phyloP scores from a whole-genome alignment of 208 protist genomes.

The Wallacemonas sp. region DNA sequence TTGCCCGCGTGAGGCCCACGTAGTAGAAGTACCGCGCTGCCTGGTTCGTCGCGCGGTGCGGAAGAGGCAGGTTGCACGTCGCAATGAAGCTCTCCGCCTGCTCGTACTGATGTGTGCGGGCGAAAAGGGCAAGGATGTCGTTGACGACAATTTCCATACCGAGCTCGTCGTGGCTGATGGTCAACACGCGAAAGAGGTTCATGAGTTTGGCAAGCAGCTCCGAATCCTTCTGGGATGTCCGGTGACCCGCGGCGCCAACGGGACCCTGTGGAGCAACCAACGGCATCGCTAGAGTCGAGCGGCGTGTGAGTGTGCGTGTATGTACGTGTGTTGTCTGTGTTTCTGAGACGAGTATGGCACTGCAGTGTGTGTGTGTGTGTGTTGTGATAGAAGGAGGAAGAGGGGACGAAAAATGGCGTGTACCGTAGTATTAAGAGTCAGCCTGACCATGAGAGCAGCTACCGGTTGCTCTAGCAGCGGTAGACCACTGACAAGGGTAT shows the following conservation, averaged over 20 bases:
- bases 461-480: no score
- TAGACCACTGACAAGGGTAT: no score
- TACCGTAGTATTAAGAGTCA: no score
- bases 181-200: constrained; percentile 78
- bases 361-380: no score
- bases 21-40: constrained; percentile 96
- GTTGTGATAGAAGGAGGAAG: not conserved
- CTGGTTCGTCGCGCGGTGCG: constrained; percentile 90
- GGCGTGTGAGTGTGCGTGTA: not conserved
- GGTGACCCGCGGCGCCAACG: constrained; percentile 2
- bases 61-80: constrained; percentile 76
- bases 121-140: constrained; percentile 84
- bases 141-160: constrained; percentile 85
- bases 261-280: constrained; percentile 4
- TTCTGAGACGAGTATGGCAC: no score
- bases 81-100: constrained; percentile 83
- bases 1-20: constrained; percentile 93
- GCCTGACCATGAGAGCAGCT: no score
- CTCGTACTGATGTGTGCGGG: constrained; percentile 70
- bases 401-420: not conserved
- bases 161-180: constrained; percentile 86
- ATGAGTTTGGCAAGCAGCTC: constrained; percentile 72
- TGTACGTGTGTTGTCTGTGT: not conserved
- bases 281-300: constrained; percentile 13
- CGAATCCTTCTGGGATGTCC: constrained; percentile 19